Base-by-base conservation (phyloP, 805 yeast genomes). In the Aciculoconidium aculeatum region DNA sequence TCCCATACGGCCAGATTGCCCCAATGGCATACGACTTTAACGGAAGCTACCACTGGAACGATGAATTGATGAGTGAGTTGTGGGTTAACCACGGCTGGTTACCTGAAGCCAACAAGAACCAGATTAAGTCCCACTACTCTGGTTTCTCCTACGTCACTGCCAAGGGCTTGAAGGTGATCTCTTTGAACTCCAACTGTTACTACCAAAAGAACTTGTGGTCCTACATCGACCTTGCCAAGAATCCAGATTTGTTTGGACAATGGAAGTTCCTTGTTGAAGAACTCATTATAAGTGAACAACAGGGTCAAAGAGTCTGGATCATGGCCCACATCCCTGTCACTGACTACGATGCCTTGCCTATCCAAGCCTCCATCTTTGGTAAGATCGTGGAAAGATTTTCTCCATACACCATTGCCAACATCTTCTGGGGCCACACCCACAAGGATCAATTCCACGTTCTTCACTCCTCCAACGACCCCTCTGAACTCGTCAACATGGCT, bases 361-460 rank as follows among this genome's bases (percentile, higher is more conserved):
- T 75, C 21, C 79, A 72, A 30, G 68, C 82, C 15, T 62, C 69
- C 31, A 56, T 74, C 17, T 72, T 77, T 37, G 58, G 66, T 17
- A 70, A 71, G 37, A 72, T 79, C 21, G 64, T 80, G 14, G 77
- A 75, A 44, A 66, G 87, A 51, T 80, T 78, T 50, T 71, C 80
- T 17, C 84, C 83, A 11, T 66, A 67, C 44, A 75, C 81, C 7
- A 75, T 80, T 49, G 80, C 85, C 6, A 80, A 71, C 25, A 60
- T 77, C 17, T 80, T 80, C 61, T 77, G 69, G 47, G 88, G 87
- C 15, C 84, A 78, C 45, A 76, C 83, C 4, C 87, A 80, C 44
- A 58, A 61, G 40, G 88, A 80, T 52, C 80, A 78, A 51, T 79
- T 79, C 59, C 65, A 71, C 31, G 57, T 80, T 5, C 54, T 75